Base-by-base conservation (phyloP, 2,329 filamentous ascomycete genomes). In the Colletotrichum spinosum region DNA sequence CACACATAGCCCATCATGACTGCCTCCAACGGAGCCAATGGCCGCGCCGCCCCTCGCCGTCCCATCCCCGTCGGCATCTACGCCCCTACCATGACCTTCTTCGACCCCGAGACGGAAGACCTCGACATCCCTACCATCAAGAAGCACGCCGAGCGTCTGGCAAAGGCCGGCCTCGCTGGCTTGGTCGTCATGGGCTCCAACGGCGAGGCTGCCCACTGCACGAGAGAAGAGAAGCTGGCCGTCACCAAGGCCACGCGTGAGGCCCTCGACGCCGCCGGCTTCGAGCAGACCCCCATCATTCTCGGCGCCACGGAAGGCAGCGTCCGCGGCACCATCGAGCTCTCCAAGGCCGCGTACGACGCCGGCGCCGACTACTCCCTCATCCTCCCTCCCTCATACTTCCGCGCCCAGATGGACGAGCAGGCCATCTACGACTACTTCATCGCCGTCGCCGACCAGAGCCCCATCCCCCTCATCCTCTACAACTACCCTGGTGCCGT, bases 401-500 rank as follows among this genome's bases (percentile, higher is more conserved):
- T 94, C 85, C 89, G 91, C 61, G 85, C 86, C 56, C 90, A 91
- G 70, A 90, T 92, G 77, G 90, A 92, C 75, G 91, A 94, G 71
- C 85, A 88, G 55, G 86, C 91, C 66, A 83, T 97, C 64, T 86
- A 89, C 73, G 86, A 90, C 71, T 94, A 91, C 81, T 94, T 90
- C 81, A 86, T 83, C 60, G 84, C 86, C 60, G 92, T 97, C 6
- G 93, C 93, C 52, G 91, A 95, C 76, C 84, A 78, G 44, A 92
- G 89, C 55, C 90, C 92, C 6, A 80, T 96, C 8, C 92, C 92
- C n/a, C 77, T 97, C 59, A 86, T 97, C 69, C 82, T 97, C 52
- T 97, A 97, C 86, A 97, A 97, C 83, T 97, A 96, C 81, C 93
- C 93, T 1, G 93, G 92, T 55, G 93, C 92, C 54, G 93, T 96